These are phyloP conservation scores for Fusarium illudens DNA, from an alignment of 2,329 filamentous ascomycete species.

Conservation along the genomic window DNA sequence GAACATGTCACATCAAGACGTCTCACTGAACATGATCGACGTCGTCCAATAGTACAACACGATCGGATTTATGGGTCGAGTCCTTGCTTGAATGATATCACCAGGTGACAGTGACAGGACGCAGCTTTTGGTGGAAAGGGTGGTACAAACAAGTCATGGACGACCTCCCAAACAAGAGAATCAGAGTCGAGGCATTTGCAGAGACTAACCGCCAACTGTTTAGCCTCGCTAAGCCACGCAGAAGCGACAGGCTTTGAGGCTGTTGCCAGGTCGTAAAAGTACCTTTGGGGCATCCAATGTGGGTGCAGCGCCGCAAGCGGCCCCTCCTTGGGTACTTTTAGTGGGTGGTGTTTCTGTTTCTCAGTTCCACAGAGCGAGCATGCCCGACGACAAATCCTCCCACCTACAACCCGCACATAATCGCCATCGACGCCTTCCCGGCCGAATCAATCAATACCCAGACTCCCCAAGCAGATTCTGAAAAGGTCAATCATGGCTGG, in stretches of 20 bases:
- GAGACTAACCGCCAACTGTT: neutral
- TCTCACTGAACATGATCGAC: neutral
- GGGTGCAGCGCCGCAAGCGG: constrained; percentile 32
- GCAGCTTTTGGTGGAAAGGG: neutral
- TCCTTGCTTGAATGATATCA: constrained; percentile 6
- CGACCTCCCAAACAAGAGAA: neutral
- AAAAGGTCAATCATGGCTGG: constrained; percentile 48
- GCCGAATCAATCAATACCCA: neutral
- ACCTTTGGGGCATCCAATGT: constrained; percentile 9
- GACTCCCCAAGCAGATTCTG: neutral
- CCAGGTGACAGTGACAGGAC: neutral
- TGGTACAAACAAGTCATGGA: neutral
- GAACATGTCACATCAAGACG: neutral
- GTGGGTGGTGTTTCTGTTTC: neutral
- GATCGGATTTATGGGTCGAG: constrained; percentile 32
- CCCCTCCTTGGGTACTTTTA: constrained; percentile 25
- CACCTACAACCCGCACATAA: constrained; percentile 19
- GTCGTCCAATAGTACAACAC: constrained; percentile 34
- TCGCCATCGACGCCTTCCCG: constrained; percentile 11
- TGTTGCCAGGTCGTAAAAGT: constrained; percentile 9
- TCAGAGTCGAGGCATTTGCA: neutral
- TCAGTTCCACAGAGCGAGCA: constrained; percentile 17
- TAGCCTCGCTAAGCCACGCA: neutral
- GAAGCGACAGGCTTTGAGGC: constrained; percentile 6
- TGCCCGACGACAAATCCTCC: constrained; percentile 18